Base-by-base conservation (phyloP, 1,139 yeast species). In the Spathaspora sp. region DNA sequence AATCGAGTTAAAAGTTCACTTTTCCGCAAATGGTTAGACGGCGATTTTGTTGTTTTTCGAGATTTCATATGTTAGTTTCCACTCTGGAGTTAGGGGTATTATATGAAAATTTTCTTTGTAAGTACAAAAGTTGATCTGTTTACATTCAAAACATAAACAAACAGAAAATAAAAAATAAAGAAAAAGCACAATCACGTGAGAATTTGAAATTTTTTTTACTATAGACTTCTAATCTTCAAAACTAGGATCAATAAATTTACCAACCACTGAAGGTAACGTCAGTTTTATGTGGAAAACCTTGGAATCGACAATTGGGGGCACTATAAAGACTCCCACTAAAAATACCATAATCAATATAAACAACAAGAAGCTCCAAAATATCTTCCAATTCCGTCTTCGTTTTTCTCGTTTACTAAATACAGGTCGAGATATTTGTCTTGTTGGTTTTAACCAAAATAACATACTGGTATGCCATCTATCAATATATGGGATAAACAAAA, bases 401-500 rank as follows among this genome's bases (percentile, higher is more conserved):
- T 51, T 51, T 41, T 57, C 59, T 43, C 55, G 51, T 43, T 56
- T 56, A 11, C 69, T 63, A 24, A 56, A 45, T 3, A 72, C 63
- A 2, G 65, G 66, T 9, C 60, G 59, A 3, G 63, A 53, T 44
- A 68, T 60, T 34, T 57, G 59, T 9, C 55, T 57, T 11, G 62
- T 56, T 6, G 72, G 72, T 43, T 57, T 64, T 9, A 67, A 52
- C 77, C 76, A 72, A 48, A 71, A 68, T 15, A 71, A 47, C 66
- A 71, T 64, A 37, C 60, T 48, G 2, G 72, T 59, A 50, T 72
- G 77, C 56, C 64, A 58, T 37, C 57, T 61, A 45, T 71, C 76
- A 43, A 86, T 68, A 52, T 74, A 84, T 0, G 97, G 97, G 3
- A 87, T 61, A 33, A 86, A 65, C 27, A 88, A 62, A 1, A 85